A percentile compares a stretch with the other conserved stretches of the same genome.
phyloP scores from a whole-genome alignment of 345 rosid species.

The Brassica nigra region DNA sequence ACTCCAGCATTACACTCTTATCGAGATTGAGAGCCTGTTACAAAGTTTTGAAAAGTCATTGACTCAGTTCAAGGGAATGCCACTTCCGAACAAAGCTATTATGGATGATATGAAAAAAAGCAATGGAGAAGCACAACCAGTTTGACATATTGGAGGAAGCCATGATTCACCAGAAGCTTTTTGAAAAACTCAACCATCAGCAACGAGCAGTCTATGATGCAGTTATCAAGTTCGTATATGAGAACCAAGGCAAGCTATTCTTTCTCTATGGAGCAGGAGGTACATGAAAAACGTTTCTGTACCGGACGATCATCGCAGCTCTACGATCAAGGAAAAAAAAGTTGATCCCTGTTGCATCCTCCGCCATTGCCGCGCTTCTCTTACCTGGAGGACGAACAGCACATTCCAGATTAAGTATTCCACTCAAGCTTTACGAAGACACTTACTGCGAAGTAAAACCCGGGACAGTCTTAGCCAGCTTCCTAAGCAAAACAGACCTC shows the following conservation, averaged over 20 bases:
- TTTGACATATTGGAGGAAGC: background rate
- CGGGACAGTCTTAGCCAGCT: background rate
- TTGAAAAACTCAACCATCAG: background rate
- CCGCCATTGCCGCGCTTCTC: background rate
- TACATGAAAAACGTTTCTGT: background rate
- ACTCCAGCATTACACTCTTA: too few relatives aligned
- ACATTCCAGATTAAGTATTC: background rate
- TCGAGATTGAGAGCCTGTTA: too few relatives aligned
- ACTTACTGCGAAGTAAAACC: background rate
- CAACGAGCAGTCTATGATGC: background rate
- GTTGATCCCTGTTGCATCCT: background rate
- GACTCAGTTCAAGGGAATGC: too few relatives aligned
- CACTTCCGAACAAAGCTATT: too few relatives aligned
- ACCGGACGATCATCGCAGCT: background rate
- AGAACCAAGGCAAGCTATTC: background rate
- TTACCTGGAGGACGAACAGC: background rate
- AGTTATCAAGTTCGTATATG: background rate
- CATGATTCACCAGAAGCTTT: background rate
- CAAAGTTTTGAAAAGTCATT: too few relatives aligned
- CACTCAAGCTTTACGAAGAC: background rate
- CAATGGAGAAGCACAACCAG: background rate
- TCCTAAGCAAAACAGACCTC: background rate
- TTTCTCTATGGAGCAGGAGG: background rate
- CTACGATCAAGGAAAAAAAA: background rate
- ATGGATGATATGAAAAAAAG: too few relatives aligned